Conservation (phyloP, 352 stramenopile genomes). For the Phytophthora parvispora region DNA sequence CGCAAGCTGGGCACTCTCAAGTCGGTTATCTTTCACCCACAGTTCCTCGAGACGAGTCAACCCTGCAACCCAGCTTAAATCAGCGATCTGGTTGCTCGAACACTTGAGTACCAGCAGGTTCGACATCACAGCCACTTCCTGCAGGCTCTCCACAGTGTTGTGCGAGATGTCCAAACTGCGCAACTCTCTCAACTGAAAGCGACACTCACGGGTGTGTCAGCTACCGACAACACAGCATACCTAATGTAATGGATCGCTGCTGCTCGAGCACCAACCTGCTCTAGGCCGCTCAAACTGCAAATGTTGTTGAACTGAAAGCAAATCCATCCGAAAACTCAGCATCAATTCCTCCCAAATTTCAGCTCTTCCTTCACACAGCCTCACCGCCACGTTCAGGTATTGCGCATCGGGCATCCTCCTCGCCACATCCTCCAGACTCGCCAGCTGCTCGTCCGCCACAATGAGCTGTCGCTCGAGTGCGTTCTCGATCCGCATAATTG, state of each 20-base stretch:
- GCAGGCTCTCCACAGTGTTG: constrained; percentile 61
- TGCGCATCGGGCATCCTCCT: constrained; percentile 31
- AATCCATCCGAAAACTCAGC: background rate
- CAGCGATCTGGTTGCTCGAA: constrained; percentile 62
- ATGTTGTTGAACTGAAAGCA: constrained; percentile 70
- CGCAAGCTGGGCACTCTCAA: constrained; percentile 60
- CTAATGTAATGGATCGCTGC: background rate
- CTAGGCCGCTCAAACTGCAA: constrained; percentile 43
- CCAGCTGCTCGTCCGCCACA: constrained; percentile 63
- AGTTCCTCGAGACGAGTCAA: constrained; percentile 60
- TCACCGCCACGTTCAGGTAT: constrained; percentile 74
- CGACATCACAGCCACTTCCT: constrained; percentile 47
- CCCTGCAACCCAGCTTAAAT: constrained; percentile 50
- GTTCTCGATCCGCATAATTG: constrained; percentile 55
- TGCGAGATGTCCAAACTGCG: constrained; percentile 72
- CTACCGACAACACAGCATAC: background rate
- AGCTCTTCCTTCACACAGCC: background rate
- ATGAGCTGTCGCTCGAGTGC: constrained; percentile 55
- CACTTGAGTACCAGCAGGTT: constrained; percentile 65
- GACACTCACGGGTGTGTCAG: background rate
- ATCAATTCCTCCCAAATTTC: background rate
- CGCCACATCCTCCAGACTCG: constrained; percentile 33
- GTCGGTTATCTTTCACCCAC: constrained; percentile 65
- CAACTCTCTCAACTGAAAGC: constrained; percentile 48
- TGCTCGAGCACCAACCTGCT: constrained; percentile 39